A percentile compares a stretch with the other conserved stretches of the same genome.
These are phyloP conservation scores for Dictyostelium citrinum DNA, from an alignment of 78 protist species.

Conservation along the genomic window DNA sequence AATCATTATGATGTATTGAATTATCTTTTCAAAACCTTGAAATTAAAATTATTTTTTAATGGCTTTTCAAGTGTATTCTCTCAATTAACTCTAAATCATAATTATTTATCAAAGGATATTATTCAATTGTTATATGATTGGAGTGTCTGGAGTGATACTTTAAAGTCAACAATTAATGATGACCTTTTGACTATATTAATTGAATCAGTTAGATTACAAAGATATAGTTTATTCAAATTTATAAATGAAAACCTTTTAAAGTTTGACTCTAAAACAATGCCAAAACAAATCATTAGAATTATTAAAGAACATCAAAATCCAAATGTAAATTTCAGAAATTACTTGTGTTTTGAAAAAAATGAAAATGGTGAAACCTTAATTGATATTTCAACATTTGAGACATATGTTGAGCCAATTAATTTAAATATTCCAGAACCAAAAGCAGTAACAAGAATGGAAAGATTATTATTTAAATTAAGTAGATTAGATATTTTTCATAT, in stretches of 20 bases:
- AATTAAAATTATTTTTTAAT: background rate
- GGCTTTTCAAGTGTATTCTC: background rate
- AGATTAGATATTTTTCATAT: background rate
- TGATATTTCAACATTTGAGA: background rate
- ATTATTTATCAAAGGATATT: background rate
- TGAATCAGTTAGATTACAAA: background rate
- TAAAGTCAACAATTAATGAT: background rate
- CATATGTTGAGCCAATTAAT: background rate
- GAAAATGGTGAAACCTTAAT: background rate
- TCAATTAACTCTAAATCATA: background rate
- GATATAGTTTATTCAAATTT: background rate
- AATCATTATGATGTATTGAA: background rate
- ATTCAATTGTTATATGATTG: background rate
- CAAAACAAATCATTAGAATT: background rate
- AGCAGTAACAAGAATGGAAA: background rate
- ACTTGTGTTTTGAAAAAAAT: background rate
- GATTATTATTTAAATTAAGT: background rate
- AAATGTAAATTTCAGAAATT: background rate
- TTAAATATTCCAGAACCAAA: background rate
- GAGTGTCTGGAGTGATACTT: background rate
- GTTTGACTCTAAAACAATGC: background rate
- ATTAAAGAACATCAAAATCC: background rate
- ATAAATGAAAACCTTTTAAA: background rate
- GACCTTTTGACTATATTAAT: background rate
- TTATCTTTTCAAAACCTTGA: background rate